Evolutionary conservation across 352 stramenopile genomes (phyloP), one percentile per base, ranked within the genome.

Genomic region (Phytophthora podocarpi): DNA sequence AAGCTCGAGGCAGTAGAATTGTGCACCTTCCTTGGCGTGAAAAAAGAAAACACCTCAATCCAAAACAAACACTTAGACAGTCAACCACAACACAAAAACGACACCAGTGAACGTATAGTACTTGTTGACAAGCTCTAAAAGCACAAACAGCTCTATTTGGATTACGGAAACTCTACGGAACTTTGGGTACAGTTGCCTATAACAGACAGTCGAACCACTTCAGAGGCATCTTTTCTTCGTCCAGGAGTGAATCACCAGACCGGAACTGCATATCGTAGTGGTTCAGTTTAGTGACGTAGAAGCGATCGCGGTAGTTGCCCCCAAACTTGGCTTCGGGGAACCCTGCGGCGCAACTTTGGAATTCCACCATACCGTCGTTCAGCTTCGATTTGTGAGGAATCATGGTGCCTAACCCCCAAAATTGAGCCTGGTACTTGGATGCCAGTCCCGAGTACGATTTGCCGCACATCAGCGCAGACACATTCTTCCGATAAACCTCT

Each of bases 141-240:
- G n/a, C n/a, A n/a, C n/a, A n/a, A n/a, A n/a, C n/a, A n/a, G n/a
- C n/a, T n/a, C n/a, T n/a, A n/a, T n/a, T n/a, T n/a, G n/a, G n/a
- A n/a, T n/a, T n/a, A n/a, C n/a, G n/a, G n/a, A n/a, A n/a, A n/a
- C n/a, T n/a, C n/a, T n/a, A n/a, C n/a, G n/a, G n/a, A n/a, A n/a
- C n/a, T n/a, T n/a, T n/a, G n/a, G n/a, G n/a, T n/a, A 34, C 27
- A 31, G 27, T 31, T n/a, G 20, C n/a, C 20, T 49, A 43, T 10
- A 63, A 28, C 7, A 68, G 26, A 23, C 63, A 74, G 36, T 73
- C 58, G 20, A 76, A 74, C 71, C 71, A 80, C 36, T 73, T 76
- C 28, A 70, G 27, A 3, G 63, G 63, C 43, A 70, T 76, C 23
- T 71, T 50, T 2, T 54, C 36, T 24, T 51, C 37, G 36, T 56